Conservation (phyloP, 2,329 filamentous ascomycete genomes). For the Alternaria novae-zelandiae region DNA sequence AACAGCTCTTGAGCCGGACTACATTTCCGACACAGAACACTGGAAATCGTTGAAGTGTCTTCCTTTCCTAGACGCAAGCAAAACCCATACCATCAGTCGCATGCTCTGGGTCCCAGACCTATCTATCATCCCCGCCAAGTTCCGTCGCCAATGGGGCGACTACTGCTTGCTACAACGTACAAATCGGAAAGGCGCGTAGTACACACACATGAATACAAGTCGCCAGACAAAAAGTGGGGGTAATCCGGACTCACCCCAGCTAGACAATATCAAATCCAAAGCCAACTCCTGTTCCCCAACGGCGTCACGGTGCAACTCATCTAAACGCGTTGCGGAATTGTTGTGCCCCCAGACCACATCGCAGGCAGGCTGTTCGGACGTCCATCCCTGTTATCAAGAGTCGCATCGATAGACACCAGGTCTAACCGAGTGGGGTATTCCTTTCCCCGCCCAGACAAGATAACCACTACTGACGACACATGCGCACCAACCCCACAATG, state of each 20-base stretch:
- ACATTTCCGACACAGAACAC: conserved; percentile 71
- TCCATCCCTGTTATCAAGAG: neutral
- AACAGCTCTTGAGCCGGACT: conserved; percentile 79
- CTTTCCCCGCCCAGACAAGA: conserved; percentile 17
- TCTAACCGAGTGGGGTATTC: conserved; percentile 32
- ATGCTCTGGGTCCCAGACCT: conserved; percentile 82
- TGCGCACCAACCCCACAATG: conserved; percentile 21
- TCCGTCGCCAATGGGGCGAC: conserved; percentile 79
- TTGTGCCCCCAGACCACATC: neutral
- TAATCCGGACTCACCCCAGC: neutral
- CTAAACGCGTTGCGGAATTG: neutral
- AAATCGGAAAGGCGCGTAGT: neutral
- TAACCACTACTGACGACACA: conserved; percentile 22
- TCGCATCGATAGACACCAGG: neutral
- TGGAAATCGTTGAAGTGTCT: conserved; percentile 82
- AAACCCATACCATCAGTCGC: conserved; percentile 75
- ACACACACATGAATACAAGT: neutral
- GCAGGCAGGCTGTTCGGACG: neutral
- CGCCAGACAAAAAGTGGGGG: neutral
- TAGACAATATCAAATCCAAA: neutral
- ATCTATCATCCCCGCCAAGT: conserved; percentile 70
- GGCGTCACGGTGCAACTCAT: neutral
- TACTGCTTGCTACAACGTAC: conserved; percentile 79
- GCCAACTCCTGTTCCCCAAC: neutral
- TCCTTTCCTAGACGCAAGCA: conserved; percentile 79